These are phyloP conservation scores for Dactylellina sp. DNA, from an alignment of 2,329 filamentous ascomycete genomes.

Conservation along the genomic window DNA sequence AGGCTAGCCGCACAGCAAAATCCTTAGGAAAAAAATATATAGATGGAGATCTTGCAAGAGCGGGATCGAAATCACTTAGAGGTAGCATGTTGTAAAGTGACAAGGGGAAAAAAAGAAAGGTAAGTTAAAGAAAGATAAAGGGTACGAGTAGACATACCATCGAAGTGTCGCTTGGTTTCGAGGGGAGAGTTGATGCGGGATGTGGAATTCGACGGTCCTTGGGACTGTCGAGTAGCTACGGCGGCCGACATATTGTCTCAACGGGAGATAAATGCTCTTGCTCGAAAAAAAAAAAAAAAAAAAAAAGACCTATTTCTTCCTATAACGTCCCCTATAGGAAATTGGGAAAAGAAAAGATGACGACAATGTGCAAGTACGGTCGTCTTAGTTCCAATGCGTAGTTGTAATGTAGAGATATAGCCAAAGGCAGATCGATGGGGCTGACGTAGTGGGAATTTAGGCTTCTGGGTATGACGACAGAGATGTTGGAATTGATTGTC, in stretches of 20 bases:
- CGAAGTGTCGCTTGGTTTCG: slow-evolving; percentile 59
- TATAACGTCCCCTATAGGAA: slow-evolving; percentile 56
- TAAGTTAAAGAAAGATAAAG: background rate
- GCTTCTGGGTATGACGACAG: slow-evolving; percentile 52
- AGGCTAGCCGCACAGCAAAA: too few relatives aligned
- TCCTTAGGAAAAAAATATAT: too few relatives aligned
- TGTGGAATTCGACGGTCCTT: slow-evolving; percentile 59
- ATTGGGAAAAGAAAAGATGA: slow-evolving; percentile 47
- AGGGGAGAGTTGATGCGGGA: slow-evolving; percentile 61
- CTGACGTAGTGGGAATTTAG: slow-evolving; percentile 38
- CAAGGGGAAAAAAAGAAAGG: background rate
- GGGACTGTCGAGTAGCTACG: slow-evolving; percentile 60
- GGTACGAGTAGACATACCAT: slow-evolving; percentile 57
- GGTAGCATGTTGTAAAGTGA: slow-evolving; percentile 4
- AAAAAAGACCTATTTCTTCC: slow-evolving; percentile 54
- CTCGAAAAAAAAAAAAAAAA: slow-evolving; percentile 7
- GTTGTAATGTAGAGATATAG: slow-evolving; percentile 10
- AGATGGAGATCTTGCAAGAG: background rate
- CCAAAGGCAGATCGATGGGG: slow-evolving; percentile 7
- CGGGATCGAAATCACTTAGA: background rate
- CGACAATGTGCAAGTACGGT: slow-evolving; percentile 39
- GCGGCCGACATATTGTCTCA: slow-evolving; percentile 61
- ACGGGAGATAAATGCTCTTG: slow-evolving; percentile 56
- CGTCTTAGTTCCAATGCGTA: slow-evolving; percentile 50
- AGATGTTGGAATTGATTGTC: slow-evolving; percentile 32